Conservation (phyloP, 23 red algal species). For the Chondrus crispus region DNA sequence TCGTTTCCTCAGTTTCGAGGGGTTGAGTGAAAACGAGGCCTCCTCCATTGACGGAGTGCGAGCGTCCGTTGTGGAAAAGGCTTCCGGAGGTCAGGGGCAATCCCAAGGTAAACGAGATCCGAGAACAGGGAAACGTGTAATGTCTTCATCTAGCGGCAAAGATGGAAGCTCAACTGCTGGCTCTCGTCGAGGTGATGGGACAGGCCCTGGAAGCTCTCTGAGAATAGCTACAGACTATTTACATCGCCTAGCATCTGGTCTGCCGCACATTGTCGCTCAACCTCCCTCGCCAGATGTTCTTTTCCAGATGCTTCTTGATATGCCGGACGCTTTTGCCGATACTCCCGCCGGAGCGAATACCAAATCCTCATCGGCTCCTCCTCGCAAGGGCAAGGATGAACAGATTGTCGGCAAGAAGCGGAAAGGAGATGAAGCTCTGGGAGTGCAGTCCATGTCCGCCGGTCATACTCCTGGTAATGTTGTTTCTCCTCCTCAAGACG, state of each 20-base stretch:
- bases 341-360: slow-evolving; percentile 45
- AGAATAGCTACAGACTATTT: slow-evolving; percentile 25
- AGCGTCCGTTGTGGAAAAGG: background rate
- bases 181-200: background rate
- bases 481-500: background rate
- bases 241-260: slow-evolving; percentile 18
- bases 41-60: slow-evolving; percentile 27
- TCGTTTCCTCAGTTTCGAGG: slow-evolving; percentile 46
- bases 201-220: slow-evolving; percentile 12
- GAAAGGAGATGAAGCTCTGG: slow-evolving; percentile 26
- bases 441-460: background rate
- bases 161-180: slow-evolving; percentile 21
- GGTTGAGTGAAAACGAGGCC: slow-evolving; percentile 47
- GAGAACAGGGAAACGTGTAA: slow-evolving; percentile 48
- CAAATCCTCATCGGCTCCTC: background rate
- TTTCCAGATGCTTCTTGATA: slow-evolving; percentile 53
- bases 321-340: slow-evolving; percentile 41
- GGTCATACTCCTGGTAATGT: background rate
- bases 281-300: slow-evolving; percentile 38
- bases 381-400: slow-evolving; percentile 29
- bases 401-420: slow-evolving; percentile 28
- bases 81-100: background rate
- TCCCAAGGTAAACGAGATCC: slow-evolving; percentile 31
- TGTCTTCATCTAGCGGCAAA: background rate
- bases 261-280: slow-evolving; percentile 33